Conservation (phyloP, 2,329 filamentous ascomycete genomes). For the Fusarium sambucinum region DNA sequence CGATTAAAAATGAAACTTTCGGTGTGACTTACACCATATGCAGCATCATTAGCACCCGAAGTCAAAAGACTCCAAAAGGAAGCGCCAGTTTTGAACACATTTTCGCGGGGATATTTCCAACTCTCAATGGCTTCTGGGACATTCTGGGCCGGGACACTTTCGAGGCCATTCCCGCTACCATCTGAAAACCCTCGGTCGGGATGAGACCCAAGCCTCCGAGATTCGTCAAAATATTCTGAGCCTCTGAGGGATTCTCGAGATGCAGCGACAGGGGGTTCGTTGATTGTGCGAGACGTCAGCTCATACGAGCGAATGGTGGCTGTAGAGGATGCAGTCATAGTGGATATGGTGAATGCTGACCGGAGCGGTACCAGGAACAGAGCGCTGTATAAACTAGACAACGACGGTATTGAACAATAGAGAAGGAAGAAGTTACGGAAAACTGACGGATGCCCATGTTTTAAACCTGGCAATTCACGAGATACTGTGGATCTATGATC, state of each 20-base stretch:
- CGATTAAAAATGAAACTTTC: neutral
- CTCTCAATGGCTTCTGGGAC: conserved; percentile 25
- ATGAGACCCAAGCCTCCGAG: conserved; percentile 7
- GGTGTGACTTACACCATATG: conserved; percentile 64
- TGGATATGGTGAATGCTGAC: conserved; percentile 29
- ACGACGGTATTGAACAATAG: neutral
- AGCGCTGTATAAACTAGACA: conserved; percentile 10
- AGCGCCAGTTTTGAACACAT: conserved; percentile 62
- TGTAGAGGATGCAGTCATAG: conserved; percentile 32
- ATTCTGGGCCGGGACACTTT: conserved; percentile 15
- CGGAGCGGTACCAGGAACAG: conserved; percentile 3
- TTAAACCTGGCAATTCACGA: conserved; percentile 7
- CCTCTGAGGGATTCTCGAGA: neutral
- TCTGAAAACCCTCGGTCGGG: neutral
- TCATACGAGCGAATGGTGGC: conserved; percentile 37
- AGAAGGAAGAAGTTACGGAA: neutral
- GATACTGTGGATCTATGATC: conserved; percentile 10
- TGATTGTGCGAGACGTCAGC: conserved; percentile 30
- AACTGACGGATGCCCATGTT: neutral
- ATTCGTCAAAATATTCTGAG: neutral
- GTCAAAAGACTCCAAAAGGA: conserved; percentile 70
- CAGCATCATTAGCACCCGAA: conserved; percentile 69
- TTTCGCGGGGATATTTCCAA: conserved; percentile 49
- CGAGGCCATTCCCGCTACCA: conserved; percentile 12
- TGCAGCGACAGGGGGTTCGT: conserved; percentile 11